phyloP scores from a whole-genome alignment of 352 stramenopile species.

The Thraustochytrium striatum region DNA sequence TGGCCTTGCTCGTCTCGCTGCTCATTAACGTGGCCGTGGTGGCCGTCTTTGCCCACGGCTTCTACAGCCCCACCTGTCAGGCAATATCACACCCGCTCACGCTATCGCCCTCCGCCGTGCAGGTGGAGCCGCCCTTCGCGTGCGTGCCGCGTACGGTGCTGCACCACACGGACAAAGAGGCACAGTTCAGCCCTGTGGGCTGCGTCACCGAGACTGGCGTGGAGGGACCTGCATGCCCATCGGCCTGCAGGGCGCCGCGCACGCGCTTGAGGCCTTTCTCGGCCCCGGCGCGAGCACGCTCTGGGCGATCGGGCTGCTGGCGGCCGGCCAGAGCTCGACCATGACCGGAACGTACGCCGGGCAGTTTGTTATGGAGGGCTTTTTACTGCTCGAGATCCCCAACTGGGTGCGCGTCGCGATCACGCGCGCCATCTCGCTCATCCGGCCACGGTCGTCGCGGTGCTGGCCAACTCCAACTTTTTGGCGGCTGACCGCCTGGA shows the following conservation, averaged over 20 bases:
- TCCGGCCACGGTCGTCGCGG: slow-evolving; percentile 76
- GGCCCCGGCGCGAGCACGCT: slow-evolving; percentile 74
- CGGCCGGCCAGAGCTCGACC: slow-evolving; percentile 85
- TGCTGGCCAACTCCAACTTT: slow-evolving; percentile 70
- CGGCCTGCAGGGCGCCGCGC: slow-evolving; percentile 72
- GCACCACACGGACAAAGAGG: background rate
- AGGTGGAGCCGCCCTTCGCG: slow-evolving; percentile 29
- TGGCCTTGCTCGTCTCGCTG: slow-evolving; percentile 86
- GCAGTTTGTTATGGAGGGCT: slow-evolving; percentile 95
- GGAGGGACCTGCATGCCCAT: slow-evolving; percentile 70
- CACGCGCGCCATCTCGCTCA: slow-evolving; percentile 83
- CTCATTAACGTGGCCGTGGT: slow-evolving; percentile 90
- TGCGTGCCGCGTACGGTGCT: background rate
- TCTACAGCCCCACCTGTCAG: slow-evolving; percentile 69
- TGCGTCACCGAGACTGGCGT: slow-evolving; percentile 51
- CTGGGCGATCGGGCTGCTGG: slow-evolving; percentile 87
- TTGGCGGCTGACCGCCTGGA: slow-evolving; percentile 71
- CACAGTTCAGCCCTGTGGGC: slow-evolving; percentile 14
- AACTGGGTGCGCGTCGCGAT: slow-evolving; percentile 75
- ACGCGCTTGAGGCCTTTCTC: slow-evolving; percentile 72
- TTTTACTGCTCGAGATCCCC: slow-evolving; percentile 81
- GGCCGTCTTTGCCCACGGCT: slow-evolving; percentile 84
- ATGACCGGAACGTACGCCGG: slow-evolving; percentile 94
- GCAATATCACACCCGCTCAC: slow-evolving; percentile 53
- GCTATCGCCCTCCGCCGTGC: background rate